Conservation (phyloP, 164 flowering plant species). For the Cinnamomum chago region DNA sequence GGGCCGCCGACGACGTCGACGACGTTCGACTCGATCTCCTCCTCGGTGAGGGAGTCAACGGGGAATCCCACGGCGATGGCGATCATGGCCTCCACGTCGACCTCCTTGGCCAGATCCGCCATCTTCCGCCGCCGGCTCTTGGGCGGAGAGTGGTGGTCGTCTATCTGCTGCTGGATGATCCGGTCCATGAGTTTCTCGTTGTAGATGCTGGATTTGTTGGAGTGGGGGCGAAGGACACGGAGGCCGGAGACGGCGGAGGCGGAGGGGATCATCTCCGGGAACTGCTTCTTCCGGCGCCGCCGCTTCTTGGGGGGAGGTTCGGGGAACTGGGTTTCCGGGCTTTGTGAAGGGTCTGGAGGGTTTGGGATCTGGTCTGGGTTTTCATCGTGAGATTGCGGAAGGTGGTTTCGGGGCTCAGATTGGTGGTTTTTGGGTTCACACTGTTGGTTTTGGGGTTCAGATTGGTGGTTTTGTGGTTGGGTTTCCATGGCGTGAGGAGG, state of each 20-base stretch:
- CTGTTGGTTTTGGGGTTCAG: not conserved
- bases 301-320: slow-evolving; percentile 39
- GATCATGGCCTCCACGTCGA: slow-evolving; percentile 75
- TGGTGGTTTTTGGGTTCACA: not conserved
- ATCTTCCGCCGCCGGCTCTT: slow-evolving; percentile 42
- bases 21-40: slow-evolving; percentile 81
- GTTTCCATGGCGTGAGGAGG: not conserved
- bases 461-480: not conserved
- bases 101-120: slow-evolving; percentile 55
- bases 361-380: not conserved
- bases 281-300: slow-evolving; percentile 63
- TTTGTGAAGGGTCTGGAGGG: not conserved
- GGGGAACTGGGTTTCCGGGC: not conserved
- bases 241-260: slow-evolving; percentile 33
- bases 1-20: slow-evolving; percentile 58
- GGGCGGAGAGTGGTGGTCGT: slow-evolving; percentile 31
- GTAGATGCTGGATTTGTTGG: slow-evolving; percentile 29
- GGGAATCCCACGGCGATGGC: slow-evolving; percentile 93
- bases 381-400: not conserved
- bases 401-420: not conserved
- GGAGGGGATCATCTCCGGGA: slow-evolving; percentile 59
- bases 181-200: slow-evolving; percentile 34
- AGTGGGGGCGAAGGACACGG: slow-evolving; percentile 44
- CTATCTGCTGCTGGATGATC: slow-evolving; percentile 35
- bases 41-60: slow-evolving; percentile 81